These are phyloP conservation scores for Hanseniaspora taiwanica DNA, from an alignment of 805 yeast genomes.

Conservation along the genomic window DNA sequence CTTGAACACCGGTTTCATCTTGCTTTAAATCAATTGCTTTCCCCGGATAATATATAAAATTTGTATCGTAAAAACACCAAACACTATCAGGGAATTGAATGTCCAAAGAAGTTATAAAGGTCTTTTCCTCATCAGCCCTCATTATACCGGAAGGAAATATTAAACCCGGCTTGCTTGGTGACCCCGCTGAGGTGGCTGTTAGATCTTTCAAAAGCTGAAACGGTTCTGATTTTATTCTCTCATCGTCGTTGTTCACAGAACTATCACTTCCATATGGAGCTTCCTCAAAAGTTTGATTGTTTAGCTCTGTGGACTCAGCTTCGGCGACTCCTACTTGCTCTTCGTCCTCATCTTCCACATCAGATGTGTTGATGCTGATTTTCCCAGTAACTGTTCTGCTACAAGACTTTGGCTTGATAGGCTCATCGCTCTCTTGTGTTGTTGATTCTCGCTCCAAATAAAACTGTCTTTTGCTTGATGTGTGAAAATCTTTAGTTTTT, in stretches of 20 bases:
- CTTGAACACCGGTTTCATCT: neutral
- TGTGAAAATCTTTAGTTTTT: neutral
- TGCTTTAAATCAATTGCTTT: slow-evolving; percentile 15
- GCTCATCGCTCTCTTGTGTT: neutral
- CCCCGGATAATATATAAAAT: slow-evolving; percentile 36
- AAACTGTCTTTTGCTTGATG: neutral
- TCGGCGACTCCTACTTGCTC: no score
- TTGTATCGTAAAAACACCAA: slow-evolving; percentile 40
- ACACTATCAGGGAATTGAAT: slow-evolving; percentile 28
- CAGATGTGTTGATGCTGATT: no score
- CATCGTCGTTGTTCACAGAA: no score
- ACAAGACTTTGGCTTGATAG: no score
- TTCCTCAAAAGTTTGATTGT: no score
- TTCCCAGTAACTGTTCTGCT: no score
- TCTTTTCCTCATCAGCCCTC: slow-evolving; percentile 4
- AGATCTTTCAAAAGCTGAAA: no score
- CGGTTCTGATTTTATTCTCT: no score
- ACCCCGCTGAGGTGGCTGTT: no score
- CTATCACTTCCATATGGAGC: no score
- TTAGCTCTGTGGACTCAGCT: no score
- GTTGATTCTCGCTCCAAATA: neutral
- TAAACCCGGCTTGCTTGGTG: neutral
- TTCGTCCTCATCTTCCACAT: no score
- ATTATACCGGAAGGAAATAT: neutral
- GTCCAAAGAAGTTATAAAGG: slow-evolving; percentile 17